These are phyloP conservation scores for Penicillium sp. DNA, from an alignment of 2,329 filamentous ascomycete genomes.

Conservation along the genomic window DNA sequence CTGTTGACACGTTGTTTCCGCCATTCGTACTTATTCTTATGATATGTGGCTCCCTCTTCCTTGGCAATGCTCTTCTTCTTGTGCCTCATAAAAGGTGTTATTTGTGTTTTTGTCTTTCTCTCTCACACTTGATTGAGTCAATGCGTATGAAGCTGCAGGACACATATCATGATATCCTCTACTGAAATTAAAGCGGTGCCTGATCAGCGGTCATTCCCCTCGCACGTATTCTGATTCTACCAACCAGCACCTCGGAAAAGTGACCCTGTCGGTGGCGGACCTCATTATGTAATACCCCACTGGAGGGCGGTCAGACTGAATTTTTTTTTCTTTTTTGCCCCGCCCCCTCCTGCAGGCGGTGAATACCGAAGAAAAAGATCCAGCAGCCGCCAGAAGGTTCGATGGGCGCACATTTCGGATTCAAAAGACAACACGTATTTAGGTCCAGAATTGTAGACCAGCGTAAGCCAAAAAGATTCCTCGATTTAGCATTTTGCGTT, in stretches of 20 bases:
- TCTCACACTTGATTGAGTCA: not conserved
- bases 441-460: conserved; percentile 9
- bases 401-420: conserved; percentile 33
- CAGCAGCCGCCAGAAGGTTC: conserved; percentile 50
- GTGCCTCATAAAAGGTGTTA: not conserved
- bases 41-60: not conserved
- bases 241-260: not conserved
- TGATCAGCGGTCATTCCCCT: not conserved
- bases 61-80: not conserved
- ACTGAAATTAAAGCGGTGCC: not conserved
- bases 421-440: conserved; percentile 23
- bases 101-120: not conserved
- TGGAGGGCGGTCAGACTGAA: conserved; percentile 16
- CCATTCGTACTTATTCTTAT: conserved; percentile 20
- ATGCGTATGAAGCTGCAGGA: not conserved
- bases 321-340: conserved; percentile 38
- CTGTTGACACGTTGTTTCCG: not conserved
- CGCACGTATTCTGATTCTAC: not conserved
- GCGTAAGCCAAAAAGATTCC: not conserved
- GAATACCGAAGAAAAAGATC: conserved; percentile 29
- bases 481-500: not conserved
- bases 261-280: not conserved
- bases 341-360: conserved; percentile 31
- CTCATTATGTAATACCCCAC: conserved; percentile 15
- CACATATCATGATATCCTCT: not conserved